Evolutionary conservation across 306 rosid genomes (phyloP).

Genomic region (Alnus glutinosa): DNA sequence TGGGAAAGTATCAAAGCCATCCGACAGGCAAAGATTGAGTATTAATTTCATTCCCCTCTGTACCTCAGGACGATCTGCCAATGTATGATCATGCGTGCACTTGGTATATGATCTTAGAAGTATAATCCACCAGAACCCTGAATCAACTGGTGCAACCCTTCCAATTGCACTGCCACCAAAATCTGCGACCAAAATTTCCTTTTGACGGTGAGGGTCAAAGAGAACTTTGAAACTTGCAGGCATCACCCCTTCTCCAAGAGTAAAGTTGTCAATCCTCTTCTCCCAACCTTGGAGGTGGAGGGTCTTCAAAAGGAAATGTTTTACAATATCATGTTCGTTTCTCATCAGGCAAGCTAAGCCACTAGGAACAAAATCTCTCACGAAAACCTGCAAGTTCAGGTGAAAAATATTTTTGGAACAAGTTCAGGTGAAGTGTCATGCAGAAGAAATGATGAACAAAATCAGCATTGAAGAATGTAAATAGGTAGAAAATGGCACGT

Average conservation of each 20-base stretch:
- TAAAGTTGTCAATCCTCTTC: slow-evolving; percentile 31
- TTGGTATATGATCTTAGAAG: slow-evolving; percentile 26
- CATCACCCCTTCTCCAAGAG: slow-evolving; percentile 33
- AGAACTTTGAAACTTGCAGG: slow-evolving; percentile 40
- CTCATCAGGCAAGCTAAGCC: slow-evolving; percentile 36
- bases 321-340: slow-evolving; percentile 25
- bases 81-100: slow-evolving; percentile 17
- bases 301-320: slow-evolving; percentile 34
- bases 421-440: too few relatives aligned
- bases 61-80: slow-evolving; percentile 22
- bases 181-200: slow-evolving; percentile 30
- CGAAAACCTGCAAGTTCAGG: slow-evolving; percentile 29
- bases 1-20: slow-evolving; percentile 37
- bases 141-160: slow-evolving; percentile 40
- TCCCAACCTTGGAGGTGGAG: slow-evolving; percentile 36
- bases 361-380: slow-evolving; percentile 33
- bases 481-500: too few relatives aligned
- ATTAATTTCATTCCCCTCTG: slow-evolving; percentile 32
- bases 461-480: too few relatives aligned
- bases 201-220: not conserved
- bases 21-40: slow-evolving; percentile 31
- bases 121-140: slow-evolving; percentile 41
- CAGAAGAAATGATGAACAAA: too few relatives aligned
- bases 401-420: too few relatives aligned
- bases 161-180: slow-evolving; percentile 42